phyloP scores from a whole-genome alignment of 1,284 basidiomycete species.

The Boletus semigastroideus region DNA sequence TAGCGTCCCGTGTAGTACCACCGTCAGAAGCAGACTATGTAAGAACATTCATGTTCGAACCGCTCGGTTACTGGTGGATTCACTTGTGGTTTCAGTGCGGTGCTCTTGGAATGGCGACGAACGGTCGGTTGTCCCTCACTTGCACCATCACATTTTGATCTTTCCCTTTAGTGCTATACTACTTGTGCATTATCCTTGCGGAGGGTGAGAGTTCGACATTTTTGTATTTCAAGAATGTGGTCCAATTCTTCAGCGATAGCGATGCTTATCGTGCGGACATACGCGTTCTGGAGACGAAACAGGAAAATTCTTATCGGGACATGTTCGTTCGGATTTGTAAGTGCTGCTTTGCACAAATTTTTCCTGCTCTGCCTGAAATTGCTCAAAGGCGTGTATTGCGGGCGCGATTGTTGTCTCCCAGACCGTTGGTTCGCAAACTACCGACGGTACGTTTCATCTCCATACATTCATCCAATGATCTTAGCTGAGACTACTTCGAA shows the following conservation, averaged over 20 bases:
- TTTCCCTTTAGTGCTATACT: constrained; percentile 15
- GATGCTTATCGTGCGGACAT: constrained; percentile 26
- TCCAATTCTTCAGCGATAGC: constrained; percentile 2
- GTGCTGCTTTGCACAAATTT: background rate
- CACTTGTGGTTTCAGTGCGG: constrained; percentile 13
- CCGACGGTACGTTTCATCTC: constrained; percentile 4
- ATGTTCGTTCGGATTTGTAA: constrained; percentile 13
- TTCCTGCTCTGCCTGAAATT: background rate
- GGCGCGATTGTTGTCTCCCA: constrained; percentile 13
- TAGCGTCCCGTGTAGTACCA: constrained; percentile 10
- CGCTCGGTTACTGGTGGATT: background rate
- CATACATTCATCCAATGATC: background rate
- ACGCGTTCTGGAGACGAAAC: constrained; percentile 20
- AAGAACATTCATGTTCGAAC: background rate
- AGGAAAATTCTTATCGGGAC: constrained; percentile 21
- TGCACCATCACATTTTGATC: background rate
- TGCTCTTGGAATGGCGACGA: constrained; percentile 11
- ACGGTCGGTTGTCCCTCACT: background rate
- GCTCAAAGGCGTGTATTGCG: constrained; percentile 8
- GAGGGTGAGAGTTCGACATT: constrained; percentile 14
- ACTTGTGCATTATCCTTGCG: constrained; percentile 17
- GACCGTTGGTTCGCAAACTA: constrained; percentile 8
- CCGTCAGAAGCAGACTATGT: constrained; percentile 12
- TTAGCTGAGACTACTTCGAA: background rate
- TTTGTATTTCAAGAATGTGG: background rate